A percentile compares a stretch with the other conserved stretches of the same genome.
These are phyloP conservation scores for Gamsiella multidivaricata DNA, from an alignment of 192 early-diverging fungal genomes.

Conservation along the genomic window DNA sequence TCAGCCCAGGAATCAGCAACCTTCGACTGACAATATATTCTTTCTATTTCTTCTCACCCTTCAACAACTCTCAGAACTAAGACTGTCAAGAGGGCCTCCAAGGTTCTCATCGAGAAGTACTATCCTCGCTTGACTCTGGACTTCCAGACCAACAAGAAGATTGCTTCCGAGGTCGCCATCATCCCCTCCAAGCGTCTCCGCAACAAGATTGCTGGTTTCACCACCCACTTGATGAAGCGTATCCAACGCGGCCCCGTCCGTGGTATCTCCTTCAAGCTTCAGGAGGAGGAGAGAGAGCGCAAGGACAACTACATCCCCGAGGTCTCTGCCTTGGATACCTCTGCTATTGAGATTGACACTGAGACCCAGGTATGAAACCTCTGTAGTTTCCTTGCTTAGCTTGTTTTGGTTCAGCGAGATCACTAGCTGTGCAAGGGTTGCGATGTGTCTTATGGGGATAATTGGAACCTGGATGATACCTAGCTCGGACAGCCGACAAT, in stretches of 20 bases:
- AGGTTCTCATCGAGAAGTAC: conserved; percentile 99
- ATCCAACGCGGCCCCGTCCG: conserved; percentile 98
- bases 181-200: conserved; percentile 99
- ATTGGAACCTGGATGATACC: too few relatives aligned
- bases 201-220: conserved; percentile 99
- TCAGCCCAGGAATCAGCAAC: background rate
- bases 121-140: conserved; percentile 98
- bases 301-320: conserved; percentile 99
- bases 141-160: conserved; percentile 99
- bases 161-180: conserved; percentile 97
- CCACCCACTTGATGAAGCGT: conserved; percentile 99
- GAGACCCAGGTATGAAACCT: conserved; percentile 89
- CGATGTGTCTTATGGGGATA: too few relatives aligned
- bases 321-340: conserved; percentile 93
- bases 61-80: conserved; percentile 79
- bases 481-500: too few relatives aligned
- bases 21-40: background rate
- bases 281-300: conserved; percentile 99
- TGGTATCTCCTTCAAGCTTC: conserved; percentile 99
- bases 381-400: too few relatives aligned
- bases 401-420: too few relatives aligned
- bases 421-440: too few relatives aligned
- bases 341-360: conserved; percentile 92
- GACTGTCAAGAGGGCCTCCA: conserved; percentile 99
- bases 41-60: background rate